phyloP scores from a whole-genome alignment of 2,329 filamentous ascomycete species.

The Calonectria leucothoes region DNA sequence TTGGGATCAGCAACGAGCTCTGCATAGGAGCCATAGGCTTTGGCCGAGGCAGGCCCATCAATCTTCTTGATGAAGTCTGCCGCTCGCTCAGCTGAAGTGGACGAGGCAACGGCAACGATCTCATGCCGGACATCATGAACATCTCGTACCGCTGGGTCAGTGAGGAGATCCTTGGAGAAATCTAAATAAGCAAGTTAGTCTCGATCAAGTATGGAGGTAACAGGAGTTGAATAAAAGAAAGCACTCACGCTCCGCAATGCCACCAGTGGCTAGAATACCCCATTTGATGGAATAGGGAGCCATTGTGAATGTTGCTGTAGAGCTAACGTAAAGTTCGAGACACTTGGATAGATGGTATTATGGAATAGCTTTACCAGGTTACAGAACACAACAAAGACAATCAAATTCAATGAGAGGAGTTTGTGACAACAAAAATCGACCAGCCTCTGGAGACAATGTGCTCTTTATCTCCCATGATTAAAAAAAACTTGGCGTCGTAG shows the following conservation, averaged over 20 bases:
- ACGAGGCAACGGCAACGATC: conserved; percentile 84
- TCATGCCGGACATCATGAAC: conserved; percentile 81
- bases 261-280: conserved; percentile 71
- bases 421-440: neutral
- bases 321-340: neutral
- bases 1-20: conserved; percentile 83
- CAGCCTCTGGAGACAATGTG: neutral
- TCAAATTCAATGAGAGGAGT: neutral
- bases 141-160: conserved; percentile 75
- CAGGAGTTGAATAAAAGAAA: neutral
- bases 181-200: conserved; percentile 48
- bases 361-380: neutral
- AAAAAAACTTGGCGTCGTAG: neutral
- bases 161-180: conserved; percentile 83
- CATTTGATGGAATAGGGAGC: conserved; percentile 63
- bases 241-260: conserved; percentile 67
- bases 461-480: conserved; percentile 1
- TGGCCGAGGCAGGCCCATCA: conserved; percentile 74
- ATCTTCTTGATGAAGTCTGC: conserved; percentile 78
- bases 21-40: conserved; percentile 83
- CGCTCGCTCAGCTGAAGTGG: conserved; percentile 76
- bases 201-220: neutral
- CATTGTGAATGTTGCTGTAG: conserved; percentile 19
- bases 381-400: neutral
- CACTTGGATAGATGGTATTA: neutral